These are phyloP conservation scores for Curvularia lunata DNA, from an alignment of 2,329 filamentous ascomycete species.

Conservation along the genomic window DNA sequence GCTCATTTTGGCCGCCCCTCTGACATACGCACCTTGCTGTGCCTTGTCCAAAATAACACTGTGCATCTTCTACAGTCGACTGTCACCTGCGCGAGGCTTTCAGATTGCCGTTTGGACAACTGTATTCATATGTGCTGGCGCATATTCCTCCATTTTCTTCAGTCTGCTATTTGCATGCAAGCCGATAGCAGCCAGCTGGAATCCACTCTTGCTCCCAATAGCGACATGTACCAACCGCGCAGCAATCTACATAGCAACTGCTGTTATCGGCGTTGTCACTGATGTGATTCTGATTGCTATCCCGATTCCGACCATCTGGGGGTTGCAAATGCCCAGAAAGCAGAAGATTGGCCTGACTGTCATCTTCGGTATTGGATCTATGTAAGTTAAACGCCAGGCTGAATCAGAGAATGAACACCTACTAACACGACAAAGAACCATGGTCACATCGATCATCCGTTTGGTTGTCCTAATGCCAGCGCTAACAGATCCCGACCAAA, in stretches of 20 bases:
- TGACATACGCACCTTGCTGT: conserved; percentile 21
- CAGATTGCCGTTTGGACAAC: conserved; percentile 22
- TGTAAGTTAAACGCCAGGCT: conserved; percentile 14
- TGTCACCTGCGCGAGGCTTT: conserved; percentile 17
- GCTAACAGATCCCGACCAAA: conserved; percentile 22
- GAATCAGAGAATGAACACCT: not conserved
- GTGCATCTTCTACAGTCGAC: conserved; percentile 28
- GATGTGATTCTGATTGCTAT: conserved; percentile 28
- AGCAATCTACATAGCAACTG: conserved; percentile 31
- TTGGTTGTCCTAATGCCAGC: conserved; percentile 21
- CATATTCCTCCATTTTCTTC: conserved; percentile 32
- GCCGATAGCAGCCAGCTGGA: conserved; percentile 29
- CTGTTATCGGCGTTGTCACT: conserved; percentile 27
- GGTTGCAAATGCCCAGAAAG: conserved; percentile 27
- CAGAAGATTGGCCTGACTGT: conserved; percentile 26
- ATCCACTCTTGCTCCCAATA: conserved; percentile 18
- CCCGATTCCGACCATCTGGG: conserved; percentile 27
- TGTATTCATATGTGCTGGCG: conserved; percentile 25
- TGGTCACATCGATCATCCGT: conserved; percentile 24
- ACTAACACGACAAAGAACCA: conserved; percentile 18
- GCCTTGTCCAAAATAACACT: conserved; percentile 28
- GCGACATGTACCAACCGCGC: conserved; percentile 27
- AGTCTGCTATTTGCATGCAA: conserved; percentile 31
- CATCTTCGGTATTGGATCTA: conserved; percentile 30
- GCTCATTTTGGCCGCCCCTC: conserved; percentile 26